Evolutionary conservation across 257 asterid genomes (phyloP), one percentile per base, ranked within the genome.

Genomic region (Petunia secreta): DNA sequence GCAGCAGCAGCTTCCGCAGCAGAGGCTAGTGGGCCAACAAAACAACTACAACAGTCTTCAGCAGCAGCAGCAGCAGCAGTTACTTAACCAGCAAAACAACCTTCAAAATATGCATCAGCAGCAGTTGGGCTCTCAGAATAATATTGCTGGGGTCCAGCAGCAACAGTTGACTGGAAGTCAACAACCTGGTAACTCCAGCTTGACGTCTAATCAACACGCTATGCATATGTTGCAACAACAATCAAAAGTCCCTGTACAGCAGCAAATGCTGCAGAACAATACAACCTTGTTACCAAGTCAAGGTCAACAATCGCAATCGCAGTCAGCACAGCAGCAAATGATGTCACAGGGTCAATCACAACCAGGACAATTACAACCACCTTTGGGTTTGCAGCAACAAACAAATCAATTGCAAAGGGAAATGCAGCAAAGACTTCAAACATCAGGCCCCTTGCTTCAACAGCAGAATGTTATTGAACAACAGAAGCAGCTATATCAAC

Each of bases 331-430:
- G 80, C 98, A 94, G 79, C 98, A 95, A 64, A 73, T 95, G 92
- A 88, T 93, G 89, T 88, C 94, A 54, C 98, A 94, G 87, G 86
- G 90, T 53, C 98, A 94, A 77, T 82, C 98, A 81, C 98, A 94
- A 85, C 90, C 92, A 34, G 97, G 92, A 63, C 94, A 89, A 80
- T 75, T 93, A 85, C 98, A 93, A 86, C 97, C 91, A 60, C 92
- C 86, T 80, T 60, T 89, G 83, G 93, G 93, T 81, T 82, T 93
- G 93, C 98, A 89, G 82, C 97, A 92, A 84, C 92, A 90, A 81
- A 79, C 88, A 38, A 92, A 89, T 88, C 40, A 90, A 8, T 60
- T 90, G 76, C 93, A 86, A 84, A 88, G 98, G 59, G 97, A 93
- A 66, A 85, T 89, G 93, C 97, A 92, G 78, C 99, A 93, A 82